phyloP scores from a whole-genome alignment of 2,329 filamentous ascomycete genomes.

The Trichoderma simmonsii region DNA sequence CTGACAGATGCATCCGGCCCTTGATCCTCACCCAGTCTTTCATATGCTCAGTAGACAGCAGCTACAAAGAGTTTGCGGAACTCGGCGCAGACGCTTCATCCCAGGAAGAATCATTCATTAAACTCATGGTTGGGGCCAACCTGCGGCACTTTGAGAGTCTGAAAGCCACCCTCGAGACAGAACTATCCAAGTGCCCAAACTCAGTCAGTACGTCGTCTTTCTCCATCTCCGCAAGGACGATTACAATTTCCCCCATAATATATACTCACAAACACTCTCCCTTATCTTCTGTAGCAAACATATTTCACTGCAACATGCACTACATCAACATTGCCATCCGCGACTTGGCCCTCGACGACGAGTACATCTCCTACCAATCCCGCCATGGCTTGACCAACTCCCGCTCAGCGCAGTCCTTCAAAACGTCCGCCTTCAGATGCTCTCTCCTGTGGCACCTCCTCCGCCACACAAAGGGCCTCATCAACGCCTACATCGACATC shows the following conservation, averaged over 20 bases:
- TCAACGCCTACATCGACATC: constrained; percentile 1
- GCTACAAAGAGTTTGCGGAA: background rate
- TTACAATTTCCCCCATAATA: background rate
- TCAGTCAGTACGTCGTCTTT: background rate
- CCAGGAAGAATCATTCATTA: background rate
- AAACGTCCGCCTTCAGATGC: background rate
- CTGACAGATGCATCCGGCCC: constrained; percentile 16
- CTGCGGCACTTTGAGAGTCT: background rate
- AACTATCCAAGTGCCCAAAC: background rate
- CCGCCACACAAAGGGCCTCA: constrained; percentile 9
- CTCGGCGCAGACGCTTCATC: background rate
- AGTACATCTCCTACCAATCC: background rate
- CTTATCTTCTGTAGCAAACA: background rate
- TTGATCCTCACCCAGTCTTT: constrained; percentile 6
- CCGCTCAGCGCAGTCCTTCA: background rate
- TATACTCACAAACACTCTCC: background rate
- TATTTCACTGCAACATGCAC: constrained; percentile 2
- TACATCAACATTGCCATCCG: constrained; percentile 17
- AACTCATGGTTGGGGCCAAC: background rate
- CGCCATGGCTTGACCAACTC: background rate
- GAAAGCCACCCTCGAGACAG: background rate
- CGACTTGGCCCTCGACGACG: background rate
- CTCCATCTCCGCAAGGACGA: background rate
- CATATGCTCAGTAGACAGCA: background rate
- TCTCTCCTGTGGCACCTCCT: constrained; percentile 18